Percentiles rank a stretch among this genome's conserved stretches.
These are phyloP conservation scores for Sarocladiaceae sp. DNA, from an alignment of 2,329 filamentous ascomycete species.

Conservation along the genomic window DNA sequence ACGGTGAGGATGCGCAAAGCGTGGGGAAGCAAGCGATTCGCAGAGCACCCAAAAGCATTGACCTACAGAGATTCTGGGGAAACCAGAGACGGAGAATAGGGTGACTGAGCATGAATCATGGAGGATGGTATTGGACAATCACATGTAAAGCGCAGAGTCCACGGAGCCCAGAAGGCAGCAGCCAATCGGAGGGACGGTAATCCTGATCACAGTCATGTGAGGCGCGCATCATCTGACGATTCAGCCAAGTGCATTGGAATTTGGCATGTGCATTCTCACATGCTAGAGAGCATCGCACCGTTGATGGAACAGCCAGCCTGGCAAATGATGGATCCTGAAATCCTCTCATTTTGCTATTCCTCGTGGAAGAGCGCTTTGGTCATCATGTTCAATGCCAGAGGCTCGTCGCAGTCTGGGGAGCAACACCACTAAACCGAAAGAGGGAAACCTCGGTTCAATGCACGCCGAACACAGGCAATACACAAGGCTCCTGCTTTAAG, in stretches of 20 bases:
- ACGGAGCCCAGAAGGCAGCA: neutral
- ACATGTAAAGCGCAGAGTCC: slow-evolving; percentile 1
- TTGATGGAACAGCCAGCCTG: neutral
- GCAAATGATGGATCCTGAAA: neutral
- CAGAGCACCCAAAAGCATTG: too few relatives aligned
- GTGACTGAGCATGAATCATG: slow-evolving; percentile 9
- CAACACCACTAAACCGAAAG: neutral
- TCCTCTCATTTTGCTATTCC: neutral
- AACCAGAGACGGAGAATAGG: too few relatives aligned
- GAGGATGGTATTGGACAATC: slow-evolving; percentile 5
- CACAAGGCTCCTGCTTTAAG: neutral
- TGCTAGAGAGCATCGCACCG: slow-evolving; percentile 2
- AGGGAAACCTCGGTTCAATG: neutral
- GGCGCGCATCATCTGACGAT: slow-evolving; percentile 5
- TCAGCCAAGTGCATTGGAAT: neutral
- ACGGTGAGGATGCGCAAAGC: too few relatives aligned
- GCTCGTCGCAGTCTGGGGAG: neutral
- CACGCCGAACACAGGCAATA: neutral
- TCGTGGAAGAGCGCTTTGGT: too few relatives aligned
- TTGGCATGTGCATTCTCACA: too few relatives aligned
- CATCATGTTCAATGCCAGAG: too few relatives aligned
- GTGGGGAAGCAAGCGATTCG: too few relatives aligned
- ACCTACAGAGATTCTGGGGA: too few relatives aligned
- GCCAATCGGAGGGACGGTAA: slow-evolving; percentile 9
- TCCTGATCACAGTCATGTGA: slow-evolving; percentile 10